phyloP scores from a whole-genome alignment of 78 protist species.

The Protostelium mycophagum region DNA sequence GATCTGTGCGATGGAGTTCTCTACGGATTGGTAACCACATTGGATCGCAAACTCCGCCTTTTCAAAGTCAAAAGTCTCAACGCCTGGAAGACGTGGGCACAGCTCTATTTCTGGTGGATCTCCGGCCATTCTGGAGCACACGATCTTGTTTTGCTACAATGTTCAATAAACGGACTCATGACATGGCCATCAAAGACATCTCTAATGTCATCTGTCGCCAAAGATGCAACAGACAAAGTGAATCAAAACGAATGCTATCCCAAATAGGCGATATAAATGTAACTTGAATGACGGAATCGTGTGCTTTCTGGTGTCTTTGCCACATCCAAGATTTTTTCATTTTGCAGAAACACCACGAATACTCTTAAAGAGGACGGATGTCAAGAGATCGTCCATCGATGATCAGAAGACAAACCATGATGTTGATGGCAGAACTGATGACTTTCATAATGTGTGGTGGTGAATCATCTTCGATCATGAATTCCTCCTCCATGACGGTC shows the following conservation, averaged over 20 bases:
- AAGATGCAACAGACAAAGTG: no score
- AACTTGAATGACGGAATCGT: no score
- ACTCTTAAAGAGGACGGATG: no score
- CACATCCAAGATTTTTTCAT: no score
- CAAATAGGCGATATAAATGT: no score
- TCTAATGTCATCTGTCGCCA: no score
- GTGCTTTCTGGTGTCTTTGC: no score
- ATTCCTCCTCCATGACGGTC: neutral
- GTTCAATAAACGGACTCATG: neutral
- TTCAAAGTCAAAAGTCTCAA: neutral
- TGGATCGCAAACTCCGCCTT: neutral
- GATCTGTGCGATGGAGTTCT: neutral
- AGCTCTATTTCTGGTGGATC: neutral
- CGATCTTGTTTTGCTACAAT: neutral
- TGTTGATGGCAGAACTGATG: neutral
- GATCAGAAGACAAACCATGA: no score
- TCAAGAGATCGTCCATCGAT: no score
- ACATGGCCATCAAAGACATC: neutral
- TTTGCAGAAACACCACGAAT: no score
- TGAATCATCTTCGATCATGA: neutral
- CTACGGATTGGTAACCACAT: neutral
- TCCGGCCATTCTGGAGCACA: neutral
- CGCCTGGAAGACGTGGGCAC: neutral
- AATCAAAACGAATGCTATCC: no score
- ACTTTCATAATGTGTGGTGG: neutral